Percentiles rank a stretch among this genome's conserved stretches.
Conservation (phyloP, 2,329 filamentous ascomycete species). For the Gaeumannomyces sp. region DNA sequence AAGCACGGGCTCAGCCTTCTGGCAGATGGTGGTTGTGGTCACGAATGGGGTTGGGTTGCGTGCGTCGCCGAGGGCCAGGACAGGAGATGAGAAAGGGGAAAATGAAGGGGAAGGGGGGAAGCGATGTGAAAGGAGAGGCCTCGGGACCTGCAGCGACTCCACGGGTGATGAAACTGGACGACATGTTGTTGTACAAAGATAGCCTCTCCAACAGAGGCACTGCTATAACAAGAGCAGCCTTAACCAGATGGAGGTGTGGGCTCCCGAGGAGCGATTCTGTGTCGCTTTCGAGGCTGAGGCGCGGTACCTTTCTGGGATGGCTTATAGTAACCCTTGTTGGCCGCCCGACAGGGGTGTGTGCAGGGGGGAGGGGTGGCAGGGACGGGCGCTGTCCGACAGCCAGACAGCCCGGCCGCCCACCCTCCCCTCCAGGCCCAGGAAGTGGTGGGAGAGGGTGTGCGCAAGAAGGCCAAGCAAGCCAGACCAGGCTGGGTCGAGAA, state of each 20-base stretch:
- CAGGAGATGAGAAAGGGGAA: not conserved
- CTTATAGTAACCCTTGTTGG: not conserved
- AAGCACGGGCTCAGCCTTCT: constrained; percentile 9
- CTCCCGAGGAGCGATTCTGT: not conserved
- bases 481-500: not conserved
- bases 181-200: constrained; percentile 8
- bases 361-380: too few relatives aligned
- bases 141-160: constrained; percentile 7
- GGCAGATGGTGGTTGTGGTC: constrained; percentile 3
- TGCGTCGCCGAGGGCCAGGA: constrained; percentile 2
- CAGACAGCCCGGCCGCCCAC: not conserved
- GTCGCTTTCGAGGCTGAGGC: constrained; percentile 1
- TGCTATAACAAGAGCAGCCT: constrained; percentile 1
- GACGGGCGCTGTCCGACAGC: not conserved
- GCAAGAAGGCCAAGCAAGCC: not conserved
- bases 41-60: constrained; percentile 4
- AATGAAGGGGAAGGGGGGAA: constrained; percentile 1
- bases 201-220: constrained; percentile 4
- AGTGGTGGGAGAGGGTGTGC: not conserved
- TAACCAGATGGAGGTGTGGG: not conserved
- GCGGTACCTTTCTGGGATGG: not conserved
- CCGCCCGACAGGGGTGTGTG: not conserved
- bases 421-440: not conserved
- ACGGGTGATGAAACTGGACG: constrained; percentile 5
- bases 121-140: not conserved